Evolutionary conservation across 2,329 filamentous ascomycete species (phyloP).

Genomic region (Fusarium mangiferae): DNA sequence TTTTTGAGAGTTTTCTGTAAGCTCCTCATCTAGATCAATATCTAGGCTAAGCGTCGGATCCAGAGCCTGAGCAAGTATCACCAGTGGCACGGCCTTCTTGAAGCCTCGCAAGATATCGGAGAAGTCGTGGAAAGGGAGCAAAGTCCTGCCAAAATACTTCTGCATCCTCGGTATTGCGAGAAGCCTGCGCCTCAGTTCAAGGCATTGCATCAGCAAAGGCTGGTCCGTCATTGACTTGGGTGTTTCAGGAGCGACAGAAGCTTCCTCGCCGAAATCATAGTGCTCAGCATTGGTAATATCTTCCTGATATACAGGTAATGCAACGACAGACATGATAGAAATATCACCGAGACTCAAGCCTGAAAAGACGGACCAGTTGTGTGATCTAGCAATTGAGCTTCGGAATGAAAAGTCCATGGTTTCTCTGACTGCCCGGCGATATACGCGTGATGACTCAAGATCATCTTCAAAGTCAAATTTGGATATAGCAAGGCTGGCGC

Average conservation of each 20-base stretch:
- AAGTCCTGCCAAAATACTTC: too few species aligned
- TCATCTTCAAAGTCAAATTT: not conserved
- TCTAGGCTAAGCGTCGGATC: not conserved
- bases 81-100: not conserved
- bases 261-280: not conserved
- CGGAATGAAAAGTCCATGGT: not conserved
- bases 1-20: too few species aligned
- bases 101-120: not conserved
- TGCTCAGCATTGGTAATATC: not conserved
- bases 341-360: not conserved
- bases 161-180: too few species aligned
- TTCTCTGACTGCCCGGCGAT: not conserved
- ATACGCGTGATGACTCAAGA: not conserved
- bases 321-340: not conserved
- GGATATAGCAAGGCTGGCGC: accelerated
- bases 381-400: not conserved
- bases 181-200: too few species aligned
- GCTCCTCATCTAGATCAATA: not conserved
- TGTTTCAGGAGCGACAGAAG: too few species aligned
- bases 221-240: too few species aligned
- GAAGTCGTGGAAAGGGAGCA: not conserved
- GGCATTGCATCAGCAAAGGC: too few species aligned
- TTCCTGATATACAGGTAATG: accelerated
- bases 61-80: not conserved
- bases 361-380: not conserved